phyloP scores from a whole-genome alignment of 768 basidiomycete genomes.

The Collybia sordida region DNA sequence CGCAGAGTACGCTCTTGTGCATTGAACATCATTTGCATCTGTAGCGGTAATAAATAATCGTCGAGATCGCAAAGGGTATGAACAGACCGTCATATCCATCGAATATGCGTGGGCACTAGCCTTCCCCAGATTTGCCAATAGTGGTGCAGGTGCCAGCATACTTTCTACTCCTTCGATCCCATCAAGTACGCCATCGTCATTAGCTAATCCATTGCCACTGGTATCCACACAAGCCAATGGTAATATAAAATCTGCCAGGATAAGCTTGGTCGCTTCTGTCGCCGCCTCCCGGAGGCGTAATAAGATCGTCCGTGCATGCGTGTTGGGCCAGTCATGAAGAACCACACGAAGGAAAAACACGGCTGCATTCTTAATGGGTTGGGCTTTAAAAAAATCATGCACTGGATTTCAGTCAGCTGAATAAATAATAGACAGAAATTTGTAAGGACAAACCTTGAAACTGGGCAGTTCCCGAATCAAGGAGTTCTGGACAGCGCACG shows the following conservation, averaged over 20 bases:
- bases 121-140: conserved; percentile 75
- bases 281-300: conserved; percentile 45
- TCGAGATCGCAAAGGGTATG: neutral
- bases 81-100: conserved; percentile 64
- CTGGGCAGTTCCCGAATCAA: conserved; percentile 49
- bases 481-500: conserved; percentile 54
- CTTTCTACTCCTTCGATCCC: conserved; percentile 52
- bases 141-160: conserved; percentile 54
- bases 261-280: conserved; percentile 52
- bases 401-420: conserved; percentile 29
- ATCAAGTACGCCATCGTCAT: conserved; percentile 24
- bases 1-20: conserved; percentile 69
- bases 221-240: conserved; percentile 69
- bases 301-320: conserved; percentile 46
- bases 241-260: conserved; percentile 72
- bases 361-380: conserved; percentile 51
- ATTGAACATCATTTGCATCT: conserved; percentile 75
- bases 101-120: conserved; percentile 70
- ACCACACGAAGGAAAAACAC: conserved; percentile 73
- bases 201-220: conserved; percentile 20
- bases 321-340: conserved; percentile 79
- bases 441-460: conserved; percentile 46
- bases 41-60: neutral
- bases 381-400: conserved; percentile 77
- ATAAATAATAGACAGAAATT: neutral